phyloP scores from a whole-genome alignment of 2,329 filamentous ascomycete species.

The Harringtonia aguacate region DNA sequence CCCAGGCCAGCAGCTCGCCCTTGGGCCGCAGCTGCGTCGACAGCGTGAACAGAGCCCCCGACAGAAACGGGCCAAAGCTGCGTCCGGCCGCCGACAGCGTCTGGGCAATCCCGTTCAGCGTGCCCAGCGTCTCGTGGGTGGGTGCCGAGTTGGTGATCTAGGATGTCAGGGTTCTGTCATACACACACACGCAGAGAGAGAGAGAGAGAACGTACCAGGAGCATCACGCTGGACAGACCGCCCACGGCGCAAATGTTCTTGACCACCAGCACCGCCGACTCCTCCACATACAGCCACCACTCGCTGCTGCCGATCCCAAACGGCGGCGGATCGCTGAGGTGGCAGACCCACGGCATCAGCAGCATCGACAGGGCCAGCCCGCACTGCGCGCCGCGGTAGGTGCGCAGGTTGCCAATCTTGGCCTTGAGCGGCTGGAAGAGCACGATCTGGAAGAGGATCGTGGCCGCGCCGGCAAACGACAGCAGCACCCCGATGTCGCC shows the following conservation, averaged over 20 bases:
- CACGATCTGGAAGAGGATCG: conserved; percentile 82
- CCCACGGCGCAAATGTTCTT: conserved; percentile 89
- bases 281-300: conserved; percentile 64
- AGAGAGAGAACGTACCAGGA: conserved; percentile 48
- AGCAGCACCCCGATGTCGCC: conserved; percentile 76
- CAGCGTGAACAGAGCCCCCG: conserved; percentile 75
- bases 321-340: conserved; percentile 48
- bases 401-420: conserved; percentile 73
- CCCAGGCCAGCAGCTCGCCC: conserved; percentile 78
- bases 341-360: conserved; percentile 83
- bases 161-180: neutral
- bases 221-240: conserved; percentile 77
- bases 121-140: conserved; percentile 74
- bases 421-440: conserved; percentile 71
- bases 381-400: conserved; percentile 68
- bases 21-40: conserved; percentile 64
- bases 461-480: conserved; percentile 72
- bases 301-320: conserved; percentile 52
- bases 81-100: conserved; percentile 85
- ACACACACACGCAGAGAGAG: neutral
- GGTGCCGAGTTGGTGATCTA: conserved; percentile 91
- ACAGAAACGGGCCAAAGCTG: conserved; percentile 78
- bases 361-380: conserved; percentile 75
- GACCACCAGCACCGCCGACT: conserved; percentile 70
- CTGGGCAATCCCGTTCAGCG: conserved; percentile 87